phyloP scores from a whole-genome alignment of 176 grass and related monocot species.

The Zea luxurians region DNA sequence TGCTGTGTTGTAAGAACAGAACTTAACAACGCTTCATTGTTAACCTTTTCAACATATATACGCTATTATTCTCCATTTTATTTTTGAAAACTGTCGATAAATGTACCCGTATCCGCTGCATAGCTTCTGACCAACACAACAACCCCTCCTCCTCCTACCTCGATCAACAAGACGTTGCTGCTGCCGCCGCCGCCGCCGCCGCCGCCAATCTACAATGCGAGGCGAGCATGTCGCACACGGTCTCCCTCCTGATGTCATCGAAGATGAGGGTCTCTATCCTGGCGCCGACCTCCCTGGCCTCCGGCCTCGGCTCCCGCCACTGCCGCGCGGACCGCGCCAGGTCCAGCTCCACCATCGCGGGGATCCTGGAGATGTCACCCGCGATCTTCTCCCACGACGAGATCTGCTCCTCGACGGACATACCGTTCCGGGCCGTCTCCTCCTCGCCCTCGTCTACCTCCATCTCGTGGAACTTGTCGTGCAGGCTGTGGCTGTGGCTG shows the following conservation, averaged over 20 bases:
- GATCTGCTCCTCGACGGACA: slow-evolving; percentile 49
- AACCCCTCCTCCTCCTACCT: not conserved
- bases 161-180: slow-evolving; percentile 47
- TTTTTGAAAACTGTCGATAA: no score
- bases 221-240: slow-evolving; percentile 60
- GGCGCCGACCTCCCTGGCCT: slow-evolving; percentile 52
- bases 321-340: slow-evolving; percentile 46
- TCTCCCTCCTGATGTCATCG: slow-evolving; percentile 78
- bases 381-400: slow-evolving; percentile 64
- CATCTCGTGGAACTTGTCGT: slow-evolving; percentile 33
- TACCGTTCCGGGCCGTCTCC: slow-evolving; percentile 15
- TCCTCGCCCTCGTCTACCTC: slow-evolving; percentile 33
- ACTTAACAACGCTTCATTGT: no score
- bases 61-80: no score
- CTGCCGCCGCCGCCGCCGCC: not conserved
- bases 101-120: no score
- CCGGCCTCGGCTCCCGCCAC: slow-evolving; percentile 47
- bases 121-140: not conserved
- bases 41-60: no score
- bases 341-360: slow-evolving; percentile 58
- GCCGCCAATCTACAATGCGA: slow-evolving; percentile 60
- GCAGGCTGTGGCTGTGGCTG: not conserved
- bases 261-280: slow-evolving; percentile 86
- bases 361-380: slow-evolving; percentile 59
- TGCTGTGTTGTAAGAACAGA: no score